Conservation (phyloP, 2,329 filamentous ascomycete genomes). For the Cladorrhinum sp. region DNA sequence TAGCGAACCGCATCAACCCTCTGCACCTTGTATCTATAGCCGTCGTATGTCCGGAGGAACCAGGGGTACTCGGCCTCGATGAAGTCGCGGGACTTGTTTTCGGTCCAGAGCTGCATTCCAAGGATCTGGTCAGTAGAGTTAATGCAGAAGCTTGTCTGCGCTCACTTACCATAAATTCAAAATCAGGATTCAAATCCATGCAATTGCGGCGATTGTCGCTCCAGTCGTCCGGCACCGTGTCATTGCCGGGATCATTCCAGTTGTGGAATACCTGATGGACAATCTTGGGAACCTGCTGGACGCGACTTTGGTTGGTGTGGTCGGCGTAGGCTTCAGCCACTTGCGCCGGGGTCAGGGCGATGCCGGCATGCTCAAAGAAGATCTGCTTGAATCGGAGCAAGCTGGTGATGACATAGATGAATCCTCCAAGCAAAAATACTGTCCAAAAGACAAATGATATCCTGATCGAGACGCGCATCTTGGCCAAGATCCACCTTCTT, state of each 20-base stretch:
- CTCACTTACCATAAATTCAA: conserved; percentile 64
- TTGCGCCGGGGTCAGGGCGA: conserved; percentile 25
- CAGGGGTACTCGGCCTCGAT: conserved; percentile 72
- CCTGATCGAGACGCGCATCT: conserved; percentile 21
- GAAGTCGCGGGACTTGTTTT: conserved; percentile 65
- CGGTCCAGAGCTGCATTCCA: conserved; percentile 66
- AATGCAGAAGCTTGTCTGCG: not conserved
- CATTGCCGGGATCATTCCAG: conserved; percentile 44
- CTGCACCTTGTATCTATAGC: conserved; percentile 72
- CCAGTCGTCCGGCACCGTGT: conserved; percentile 66
- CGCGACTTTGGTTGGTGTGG: not conserved
- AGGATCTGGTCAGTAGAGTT: not conserved
- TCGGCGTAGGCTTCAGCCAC: conserved; percentile 17
- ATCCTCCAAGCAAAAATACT: conserved; percentile 11
- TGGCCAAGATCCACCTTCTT: not conserved
- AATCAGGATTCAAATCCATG: conserved; percentile 64
- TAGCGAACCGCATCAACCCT: conserved; percentile 76
- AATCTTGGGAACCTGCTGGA: conserved; percentile 27
- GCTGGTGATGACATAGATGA: conserved; percentile 18
- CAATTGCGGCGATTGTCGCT: conserved; percentile 62
- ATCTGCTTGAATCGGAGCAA: conserved; percentile 23
- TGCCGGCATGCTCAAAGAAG: conserved; percentile 26
- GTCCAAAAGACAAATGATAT: conserved; percentile 18
- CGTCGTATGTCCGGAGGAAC: conserved; percentile 72
- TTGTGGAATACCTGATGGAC: conserved; percentile 31